Conservation (phyloP, 345 rosid genomes). For the Acer campestre region DNA sequence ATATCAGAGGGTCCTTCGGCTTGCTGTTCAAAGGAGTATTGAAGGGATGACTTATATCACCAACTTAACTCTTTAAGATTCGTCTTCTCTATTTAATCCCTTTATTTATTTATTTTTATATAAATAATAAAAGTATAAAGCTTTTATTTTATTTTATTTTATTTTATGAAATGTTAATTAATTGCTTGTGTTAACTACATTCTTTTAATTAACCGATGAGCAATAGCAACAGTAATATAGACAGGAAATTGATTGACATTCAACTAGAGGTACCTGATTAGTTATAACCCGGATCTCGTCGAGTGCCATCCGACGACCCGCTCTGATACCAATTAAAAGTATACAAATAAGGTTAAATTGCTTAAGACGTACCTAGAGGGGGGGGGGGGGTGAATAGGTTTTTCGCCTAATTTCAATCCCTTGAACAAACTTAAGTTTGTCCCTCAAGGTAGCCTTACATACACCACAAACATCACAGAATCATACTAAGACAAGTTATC, state of each 20-base stretch:
- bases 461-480: no score
- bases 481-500: no score
- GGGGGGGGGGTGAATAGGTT: no score
- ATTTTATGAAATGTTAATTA: background rate
- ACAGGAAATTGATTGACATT: slow-evolving; percentile 3
- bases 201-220: background rate
- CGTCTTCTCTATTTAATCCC: background rate
- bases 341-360: no score
- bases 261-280: slow-evolving; percentile 1
- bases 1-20: slow-evolving; percentile 15
- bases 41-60: slow-evolving; percentile 16
- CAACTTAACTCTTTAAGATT: slow-evolving; percentile 14
- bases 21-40: slow-evolving; percentile 12
- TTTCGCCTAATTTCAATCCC: no score
- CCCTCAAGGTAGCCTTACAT: no score
- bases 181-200: background rate
- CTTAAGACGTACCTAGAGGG: no score
- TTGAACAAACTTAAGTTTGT: no score
- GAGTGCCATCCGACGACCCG: no score
- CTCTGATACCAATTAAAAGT: no score
- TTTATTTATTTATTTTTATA: background rate
- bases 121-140: background rate
- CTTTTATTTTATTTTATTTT: no score
- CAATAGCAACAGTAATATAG: background rate
- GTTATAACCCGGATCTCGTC: no score